These are phyloP conservation scores for Candida vaughaniae DNA, from an alignment of 805 yeast genomes.

Conservation along the genomic window DNA sequence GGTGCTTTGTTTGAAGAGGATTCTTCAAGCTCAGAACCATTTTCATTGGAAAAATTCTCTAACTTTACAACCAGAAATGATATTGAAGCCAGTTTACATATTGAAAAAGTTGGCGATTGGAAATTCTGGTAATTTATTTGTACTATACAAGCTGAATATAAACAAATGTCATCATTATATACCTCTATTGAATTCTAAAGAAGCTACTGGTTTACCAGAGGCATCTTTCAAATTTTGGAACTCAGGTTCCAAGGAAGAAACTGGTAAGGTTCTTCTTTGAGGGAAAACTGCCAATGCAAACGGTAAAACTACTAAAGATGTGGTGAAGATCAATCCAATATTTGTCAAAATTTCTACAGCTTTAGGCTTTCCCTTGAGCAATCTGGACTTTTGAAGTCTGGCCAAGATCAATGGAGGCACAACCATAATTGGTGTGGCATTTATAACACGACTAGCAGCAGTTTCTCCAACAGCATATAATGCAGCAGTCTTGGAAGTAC, in stretches of 20 bases:
- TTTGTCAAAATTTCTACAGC: slow-evolving; percentile 69
- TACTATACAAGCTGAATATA: too few species aligned
- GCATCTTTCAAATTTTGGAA: slow-evolving; percentile 61
- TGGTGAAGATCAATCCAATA: slow-evolving; percentile 78
- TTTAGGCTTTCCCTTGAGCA: slow-evolving; percentile 66
- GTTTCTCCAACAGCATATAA: slow-evolving; percentile 94
- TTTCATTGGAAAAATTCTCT: slow-evolving; percentile 36
- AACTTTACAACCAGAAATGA: slow-evolving; percentile 41
- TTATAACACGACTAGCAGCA: slow-evolving; percentile 90
- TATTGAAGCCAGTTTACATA: slow-evolving; percentile 49
- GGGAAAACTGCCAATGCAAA: slow-evolving; percentile 97
- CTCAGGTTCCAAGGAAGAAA: slow-evolving; percentile 59
- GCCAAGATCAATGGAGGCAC: slow-evolving; percentile 87
- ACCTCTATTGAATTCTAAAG: slow-evolving; percentile 90
- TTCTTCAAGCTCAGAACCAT: slow-evolving; percentile 13
- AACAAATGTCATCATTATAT: slow-evolving; percentile 51
- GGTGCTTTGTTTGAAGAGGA: slow-evolving; percentile 42
- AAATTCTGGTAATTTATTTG: slow-evolving; percentile 52
- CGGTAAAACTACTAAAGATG: slow-evolving; percentile 87
- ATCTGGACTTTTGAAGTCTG: slow-evolving; percentile 62
- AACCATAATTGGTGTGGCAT: slow-evolving; percentile 97
- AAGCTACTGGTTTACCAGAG: slow-evolving; percentile 54
- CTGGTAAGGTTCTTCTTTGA: slow-evolving; percentile 67
- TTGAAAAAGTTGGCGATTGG: slow-evolving; percentile 48
- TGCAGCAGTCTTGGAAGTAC: slow-evolving; percentile 83